Conservation (phyloP, 345 rosid genomes). For the Capsella bursapastoris region DNA sequence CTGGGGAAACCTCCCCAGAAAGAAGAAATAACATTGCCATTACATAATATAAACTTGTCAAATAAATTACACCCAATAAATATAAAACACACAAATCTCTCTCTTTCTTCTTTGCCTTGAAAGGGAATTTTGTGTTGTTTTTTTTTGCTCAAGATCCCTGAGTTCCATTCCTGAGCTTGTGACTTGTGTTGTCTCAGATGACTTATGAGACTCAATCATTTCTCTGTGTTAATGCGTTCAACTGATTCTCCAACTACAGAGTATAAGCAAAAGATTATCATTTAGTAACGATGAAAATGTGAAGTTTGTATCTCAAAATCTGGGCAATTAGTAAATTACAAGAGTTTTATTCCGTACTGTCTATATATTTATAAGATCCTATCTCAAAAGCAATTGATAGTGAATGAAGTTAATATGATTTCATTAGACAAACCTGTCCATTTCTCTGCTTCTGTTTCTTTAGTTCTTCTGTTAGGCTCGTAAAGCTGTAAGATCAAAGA, state of each 20-base stretch:
- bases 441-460: conserved; percentile 75
- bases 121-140: conserved; percentile 3
- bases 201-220: conserved; percentile 49
- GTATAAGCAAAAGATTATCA: background rate
- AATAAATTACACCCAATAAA: conserved; percentile 42
- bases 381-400: conserved; percentile 10
- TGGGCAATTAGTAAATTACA: background rate
- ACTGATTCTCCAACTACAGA: conserved; percentile 75
- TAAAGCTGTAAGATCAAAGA: conserved; percentile 60
- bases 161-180: conserved; percentile 26
- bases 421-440: conserved; percentile 61
- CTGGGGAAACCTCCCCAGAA: conserved; percentile 16
- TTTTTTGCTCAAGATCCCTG: conserved; percentile 18
- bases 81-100: conserved; percentile 30
- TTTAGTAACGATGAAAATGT: background rate
- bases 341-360: background rate
- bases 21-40: background rate
- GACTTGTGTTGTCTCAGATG: conserved; percentile 24
- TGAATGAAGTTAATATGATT: conserved; percentile 13
- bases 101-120: conserved; percentile 25
- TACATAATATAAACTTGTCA: conserved; percentile 27
- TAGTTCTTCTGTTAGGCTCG: conserved; percentile 73
- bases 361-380: background rate
- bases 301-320: background rate
- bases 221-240: conserved; percentile 52